phyloP scores from a whole-genome alignment of 768 basidiomycete genomes.

The Paxillus ammoniavirescens region DNA sequence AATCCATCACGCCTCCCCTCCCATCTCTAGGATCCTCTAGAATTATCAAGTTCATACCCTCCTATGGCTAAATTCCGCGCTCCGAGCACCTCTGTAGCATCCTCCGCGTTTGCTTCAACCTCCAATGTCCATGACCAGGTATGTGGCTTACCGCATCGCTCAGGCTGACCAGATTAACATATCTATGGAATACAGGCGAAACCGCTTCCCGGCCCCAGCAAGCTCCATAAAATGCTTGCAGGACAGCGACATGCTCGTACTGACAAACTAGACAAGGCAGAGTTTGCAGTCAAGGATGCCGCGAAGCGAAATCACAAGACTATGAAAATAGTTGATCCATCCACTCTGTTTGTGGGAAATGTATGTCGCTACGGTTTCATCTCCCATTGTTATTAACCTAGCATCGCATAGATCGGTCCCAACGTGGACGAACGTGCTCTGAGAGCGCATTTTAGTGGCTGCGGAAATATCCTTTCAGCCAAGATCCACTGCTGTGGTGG shows the following conservation, averaged over 20 bases:
- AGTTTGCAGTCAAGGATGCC: constrained; percentile 13
- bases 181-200: not conserved
- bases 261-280: constrained; percentile 16
- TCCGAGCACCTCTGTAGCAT: constrained; percentile 16
- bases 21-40: not conserved
- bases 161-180: not conserved
- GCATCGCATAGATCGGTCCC: constrained; percentile 31
- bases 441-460: constrained; percentile 21
- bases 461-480: constrained; percentile 20
- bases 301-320: constrained; percentile 13
- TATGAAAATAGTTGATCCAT: constrained; percentile 16
- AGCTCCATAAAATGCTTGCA: constrained; percentile 7
- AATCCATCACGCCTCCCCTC: not conserved
- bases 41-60: not conserved
- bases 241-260: constrained; percentile 8
- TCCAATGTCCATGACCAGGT: constrained; percentile 7
- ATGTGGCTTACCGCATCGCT: not conserved
- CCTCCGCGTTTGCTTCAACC: constrained; percentile 1
- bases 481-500: constrained; percentile 33
- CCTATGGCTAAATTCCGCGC: constrained; percentile 18
- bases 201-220: not conserved
- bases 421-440: constrained; percentile 23
- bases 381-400: constrained; percentile 1
- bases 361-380: constrained; percentile 37
- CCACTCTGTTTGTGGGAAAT: constrained; percentile 59